Percentiles rank a stretch among this genome's conserved stretches.
These are phyloP conservation scores for Bipolaris sorokiniana DNA, from an alignment of 2,329 filamentous ascomycete genomes.

Conservation along the genomic window DNA sequence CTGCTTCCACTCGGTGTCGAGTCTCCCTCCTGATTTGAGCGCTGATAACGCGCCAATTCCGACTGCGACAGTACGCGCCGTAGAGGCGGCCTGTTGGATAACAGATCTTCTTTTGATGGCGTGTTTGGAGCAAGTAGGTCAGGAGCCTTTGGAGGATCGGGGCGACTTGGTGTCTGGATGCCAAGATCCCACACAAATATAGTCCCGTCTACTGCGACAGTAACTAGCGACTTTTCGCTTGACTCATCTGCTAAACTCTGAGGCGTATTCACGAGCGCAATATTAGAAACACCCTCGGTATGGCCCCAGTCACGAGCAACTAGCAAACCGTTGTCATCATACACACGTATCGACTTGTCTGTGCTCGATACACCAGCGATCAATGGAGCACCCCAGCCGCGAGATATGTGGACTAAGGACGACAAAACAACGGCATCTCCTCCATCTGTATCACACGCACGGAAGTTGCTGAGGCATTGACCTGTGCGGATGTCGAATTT, in stretches of 20 bases:
- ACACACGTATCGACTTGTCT: slow-evolving; percentile 92
- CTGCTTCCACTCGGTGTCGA: slow-evolving; percentile 50
- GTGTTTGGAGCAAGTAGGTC: slow-evolving; percentile 44
- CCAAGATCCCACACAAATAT: slow-evolving; percentile 56
- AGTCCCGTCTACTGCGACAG: slow-evolving; percentile 58
- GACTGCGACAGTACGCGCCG: slow-evolving; percentile 85
- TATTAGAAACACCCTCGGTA: slow-evolving; percentile 88
- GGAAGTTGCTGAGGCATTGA: slow-evolving; percentile 74
- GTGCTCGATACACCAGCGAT: slow-evolving; percentile 90
- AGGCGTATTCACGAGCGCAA: slow-evolving; percentile 61
- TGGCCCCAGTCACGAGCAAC: slow-evolving; percentile 93
- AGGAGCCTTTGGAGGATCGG: slow-evolving; percentile 46
- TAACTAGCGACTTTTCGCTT: slow-evolving; percentile 55
- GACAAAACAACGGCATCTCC: slow-evolving; percentile 84
- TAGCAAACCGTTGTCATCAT: slow-evolving; percentile 79
- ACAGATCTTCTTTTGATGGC: slow-evolving; percentile 41
- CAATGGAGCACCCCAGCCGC: slow-evolving; percentile 66
- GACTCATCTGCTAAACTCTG: slow-evolving; percentile 57
- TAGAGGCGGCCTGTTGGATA: slow-evolving; percentile 69
- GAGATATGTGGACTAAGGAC: slow-evolving; percentile 69
- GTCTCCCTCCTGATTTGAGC: slow-evolving; percentile 52
- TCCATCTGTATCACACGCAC: slow-evolving; percentile 79
- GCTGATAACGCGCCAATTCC: slow-evolving; percentile 80
- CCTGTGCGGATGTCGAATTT: slow-evolving; percentile 70
- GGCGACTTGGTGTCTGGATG: slow-evolving; percentile 36